Base-by-base conservation (phyloP, 2,329 filamentous ascomycete species). In the Capronia coronata region DNA sequence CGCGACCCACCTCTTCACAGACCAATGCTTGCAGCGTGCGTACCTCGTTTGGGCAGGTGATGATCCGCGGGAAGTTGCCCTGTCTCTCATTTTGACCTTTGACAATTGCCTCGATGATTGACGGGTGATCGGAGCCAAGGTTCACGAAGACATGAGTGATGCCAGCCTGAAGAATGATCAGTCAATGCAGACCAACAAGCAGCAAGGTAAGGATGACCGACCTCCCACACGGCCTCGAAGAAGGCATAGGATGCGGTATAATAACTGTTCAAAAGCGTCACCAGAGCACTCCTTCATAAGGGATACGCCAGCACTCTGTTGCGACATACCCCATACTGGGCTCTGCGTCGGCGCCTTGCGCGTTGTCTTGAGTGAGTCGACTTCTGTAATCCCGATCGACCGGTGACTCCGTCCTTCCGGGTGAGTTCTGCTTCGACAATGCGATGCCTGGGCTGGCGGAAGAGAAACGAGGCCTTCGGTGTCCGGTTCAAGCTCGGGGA, bases 41-140 rank as follows among this genome's bases (percentile, higher is more conserved):
- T 71, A 85, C 83, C 75, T 90, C 86, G 57, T 87, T 87, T 0
- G 86, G 86, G 62, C 85, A 89, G 19, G 86, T 90, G 49, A 90
- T 84, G 54, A 89, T 84, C 47, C 74, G 76, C 2, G 85, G 85
- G 51, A 88, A 88, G 14, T 77, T 72, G 29, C 72, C 78, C 45
- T 74, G 74, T 56, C 75, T 79, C 61, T 86, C 83, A 49, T 78
- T 79, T 61, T 86, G 81, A 16, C 83, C 84, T 63, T 86, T 86
- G 56, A 87, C 82, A 67, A 90, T 87, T 9, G 86, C 86, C 67
- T 90, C 86, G 29, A 90, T 80, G 62, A 90, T 86, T 18, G 80
- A 82, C 1, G 86, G 86, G 62, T 90, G 75, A 47, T 77, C 75
- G 1, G 73, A 75, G n/a, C 75, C 75, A 6, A 77, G 61, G 49